Evolutionary conservation across 148 eudicot species (phyloP).

Genomic region (Cornus suecica): DNA sequence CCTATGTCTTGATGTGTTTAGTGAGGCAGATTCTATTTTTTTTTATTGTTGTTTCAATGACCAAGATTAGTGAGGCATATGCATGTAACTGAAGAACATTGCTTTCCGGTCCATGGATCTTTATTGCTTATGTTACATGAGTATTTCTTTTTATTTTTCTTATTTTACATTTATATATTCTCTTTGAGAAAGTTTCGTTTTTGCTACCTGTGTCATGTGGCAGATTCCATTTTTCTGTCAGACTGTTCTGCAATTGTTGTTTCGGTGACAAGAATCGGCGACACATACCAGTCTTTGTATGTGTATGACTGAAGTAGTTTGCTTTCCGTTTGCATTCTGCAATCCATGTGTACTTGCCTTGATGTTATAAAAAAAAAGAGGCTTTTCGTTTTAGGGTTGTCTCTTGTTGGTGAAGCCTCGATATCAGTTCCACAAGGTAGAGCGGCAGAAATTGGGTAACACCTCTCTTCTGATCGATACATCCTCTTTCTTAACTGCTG

Average conservation of each 20-base stretch:
- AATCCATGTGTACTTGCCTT: background rate
- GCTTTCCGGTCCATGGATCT: no score
- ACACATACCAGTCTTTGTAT: background rate
- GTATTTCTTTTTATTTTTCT: background rate
- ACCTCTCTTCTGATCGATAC: constrained; percentile 12
- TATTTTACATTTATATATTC: background rate
- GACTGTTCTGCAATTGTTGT: background rate
- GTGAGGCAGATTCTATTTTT: no score
- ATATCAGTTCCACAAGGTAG: constrained; percentile 81
- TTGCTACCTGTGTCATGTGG: background rate
- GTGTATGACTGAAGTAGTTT: background rate
- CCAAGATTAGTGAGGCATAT: no score
- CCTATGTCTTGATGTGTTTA: no score
- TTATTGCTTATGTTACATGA: background rate
- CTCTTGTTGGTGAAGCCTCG: constrained; percentile 75
- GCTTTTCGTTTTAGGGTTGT: constrained; percentile 43
- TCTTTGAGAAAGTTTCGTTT: background rate
- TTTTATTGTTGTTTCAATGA: no score
- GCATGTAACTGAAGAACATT: no score
- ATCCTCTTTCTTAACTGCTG: constrained; percentile 1
- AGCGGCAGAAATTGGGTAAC: constrained; percentile 26
- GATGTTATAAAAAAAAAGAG: background rate
- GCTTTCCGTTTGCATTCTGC: background rate
- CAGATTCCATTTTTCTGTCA: background rate
- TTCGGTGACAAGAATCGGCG: background rate